Evolutionary conservation across 2,329 filamentous ascomycete genomes (phyloP).

Genomic region (Penicillium sp.): DNA sequence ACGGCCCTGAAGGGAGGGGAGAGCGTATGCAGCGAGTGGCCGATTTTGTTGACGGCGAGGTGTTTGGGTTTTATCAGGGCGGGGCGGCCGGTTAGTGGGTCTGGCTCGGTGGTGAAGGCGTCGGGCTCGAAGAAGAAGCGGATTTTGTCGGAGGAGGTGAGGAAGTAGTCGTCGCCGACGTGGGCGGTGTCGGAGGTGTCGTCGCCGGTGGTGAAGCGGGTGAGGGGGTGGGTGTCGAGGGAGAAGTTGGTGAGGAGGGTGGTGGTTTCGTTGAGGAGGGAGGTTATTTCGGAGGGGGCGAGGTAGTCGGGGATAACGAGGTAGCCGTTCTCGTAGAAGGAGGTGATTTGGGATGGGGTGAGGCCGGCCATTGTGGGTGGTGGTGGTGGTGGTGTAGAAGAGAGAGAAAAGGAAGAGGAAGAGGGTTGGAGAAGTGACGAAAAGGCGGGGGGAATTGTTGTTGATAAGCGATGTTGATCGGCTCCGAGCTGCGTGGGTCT

Average conservation of each 20-base stretch:
- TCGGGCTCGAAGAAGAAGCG: slow-evolving; percentile 98
- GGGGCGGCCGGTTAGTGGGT: slow-evolving; percentile 54
- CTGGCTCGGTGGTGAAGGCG: slow-evolving; percentile 51
- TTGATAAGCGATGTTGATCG: slow-evolving; percentile 24
- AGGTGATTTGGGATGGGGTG: slow-evolving; percentile 67
- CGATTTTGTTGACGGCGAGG: slow-evolving; percentile 85
- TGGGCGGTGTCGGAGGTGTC: slow-evolving; percentile 63
- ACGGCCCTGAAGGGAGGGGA: slow-evolving; percentile 66
- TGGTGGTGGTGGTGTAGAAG: neutral
- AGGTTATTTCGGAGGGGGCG: slow-evolving; percentile 62
- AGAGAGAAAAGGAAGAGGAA: neutral
- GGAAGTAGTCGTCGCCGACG: slow-evolving; percentile 93
- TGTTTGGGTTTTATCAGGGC: slow-evolving; percentile 75
- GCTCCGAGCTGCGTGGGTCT: neutral
- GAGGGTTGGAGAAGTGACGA: slow-evolving; percentile 3
- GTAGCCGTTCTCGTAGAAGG: slow-evolving; percentile 83
- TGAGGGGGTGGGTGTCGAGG: slow-evolving; percentile 85
- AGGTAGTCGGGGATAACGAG: slow-evolving; percentile 82
- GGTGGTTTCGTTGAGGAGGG: slow-evolving; percentile 74
- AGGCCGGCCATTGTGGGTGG: slow-evolving; percentile 55
- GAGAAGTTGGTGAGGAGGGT: slow-evolving; percentile 73
- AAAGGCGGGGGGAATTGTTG: slow-evolving; percentile 25
- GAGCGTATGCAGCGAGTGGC: slow-evolving; percentile 72
- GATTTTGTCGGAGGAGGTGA: slow-evolving; percentile 84
- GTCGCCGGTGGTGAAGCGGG: slow-evolving; percentile 86